Percentiles rank a stretch among this genome's conserved stretches.
phyloP scores from a whole-genome alignment of 768 basidiomycete genomes.

The Artomyces pyxidatus region DNA sequence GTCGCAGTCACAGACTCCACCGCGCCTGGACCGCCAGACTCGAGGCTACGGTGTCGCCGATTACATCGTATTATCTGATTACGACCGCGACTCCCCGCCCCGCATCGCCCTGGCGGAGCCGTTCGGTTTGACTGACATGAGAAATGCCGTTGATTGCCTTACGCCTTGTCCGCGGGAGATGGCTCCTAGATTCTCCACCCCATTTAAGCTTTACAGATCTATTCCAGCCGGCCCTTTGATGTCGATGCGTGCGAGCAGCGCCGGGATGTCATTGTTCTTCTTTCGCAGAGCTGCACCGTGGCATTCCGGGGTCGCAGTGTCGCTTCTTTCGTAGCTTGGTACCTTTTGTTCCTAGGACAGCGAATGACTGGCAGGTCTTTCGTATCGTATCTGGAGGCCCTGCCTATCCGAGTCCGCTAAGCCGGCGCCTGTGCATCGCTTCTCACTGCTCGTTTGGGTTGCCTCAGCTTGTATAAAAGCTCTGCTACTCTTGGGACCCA shows the following conservation, averaged over 20 bases:
- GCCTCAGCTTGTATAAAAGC: background rate
- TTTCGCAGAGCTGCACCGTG: background rate
- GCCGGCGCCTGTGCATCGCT: background rate
- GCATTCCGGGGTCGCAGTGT: background rate
- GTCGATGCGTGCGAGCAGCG: background rate
- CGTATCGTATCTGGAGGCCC: background rate
- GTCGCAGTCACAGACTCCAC: too few relatives aligned
- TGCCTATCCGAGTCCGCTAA: background rate
- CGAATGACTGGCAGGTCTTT: background rate
- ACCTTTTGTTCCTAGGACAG: background rate
- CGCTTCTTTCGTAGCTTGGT: background rate
- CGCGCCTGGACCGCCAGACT: too few relatives aligned
- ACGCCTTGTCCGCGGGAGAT: background rate
- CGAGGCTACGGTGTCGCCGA: too few relatives aligned
- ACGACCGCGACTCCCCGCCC: too few relatives aligned
- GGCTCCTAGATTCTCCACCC: background rate
- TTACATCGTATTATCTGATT: too few relatives aligned
- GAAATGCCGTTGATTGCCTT: background rate
- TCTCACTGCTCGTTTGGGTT: background rate
- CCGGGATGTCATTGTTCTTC: background rate
- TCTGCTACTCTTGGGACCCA: background rate
- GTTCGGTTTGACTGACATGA: background rate
- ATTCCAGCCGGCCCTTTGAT: background rate
- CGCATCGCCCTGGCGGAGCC: background rate
- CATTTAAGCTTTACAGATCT: background rate